Percentiles rank a stretch among this genome's conserved stretches.
These are phyloP conservation scores for Rosellinia necatrix DNA, from an alignment of 2,329 filamentous ascomycete species.

Conservation along the genomic window DNA sequence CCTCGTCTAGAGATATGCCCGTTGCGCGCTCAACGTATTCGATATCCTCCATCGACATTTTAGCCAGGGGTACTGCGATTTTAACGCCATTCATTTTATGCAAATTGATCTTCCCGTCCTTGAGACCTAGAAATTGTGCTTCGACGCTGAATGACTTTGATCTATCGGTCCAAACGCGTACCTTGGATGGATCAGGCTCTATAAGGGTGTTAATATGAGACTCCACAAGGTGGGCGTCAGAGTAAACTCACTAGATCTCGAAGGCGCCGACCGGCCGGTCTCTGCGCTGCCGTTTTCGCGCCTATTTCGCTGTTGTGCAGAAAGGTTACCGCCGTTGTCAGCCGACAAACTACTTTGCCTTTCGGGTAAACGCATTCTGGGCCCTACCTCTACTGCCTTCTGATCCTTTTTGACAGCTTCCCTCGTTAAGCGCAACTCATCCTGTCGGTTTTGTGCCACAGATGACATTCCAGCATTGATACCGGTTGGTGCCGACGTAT, in stretches of 20 bases:
- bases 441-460: conserved; percentile 76
- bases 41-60: conserved; percentile 94
- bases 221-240: background rate
- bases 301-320: conserved; percentile 70
- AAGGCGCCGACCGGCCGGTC: conserved; percentile 53
- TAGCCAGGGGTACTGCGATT: conserved; percentile 91
- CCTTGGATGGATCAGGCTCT: conserved; percentile 84
- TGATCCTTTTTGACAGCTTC: conserved; percentile 74
- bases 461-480: conserved; percentile 61
- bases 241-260: conserved; percentile 73
- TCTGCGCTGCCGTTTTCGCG: conserved; percentile 70
- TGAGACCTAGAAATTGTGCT: conserved; percentile 91
- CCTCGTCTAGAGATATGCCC: conserved; percentile 89
- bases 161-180: conserved; percentile 92
- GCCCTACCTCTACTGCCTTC: conserved; percentile 75
- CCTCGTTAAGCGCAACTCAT: conserved; percentile 83
- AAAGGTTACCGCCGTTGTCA: conserved; percentile 68
- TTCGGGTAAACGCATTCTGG: conserved; percentile 74
- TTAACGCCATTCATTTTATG: conserved; percentile 99
- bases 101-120: conserved; percentile 95
- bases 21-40: conserved; percentile 91
- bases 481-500: conserved; percentile 55
- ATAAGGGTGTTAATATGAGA: conserved; percentile 28
- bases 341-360: conserved; percentile 78
- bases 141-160: conserved; percentile 97